Evolutionary conservation across 768 basidiomycete species (phyloP).

Genomic region (Phylloporus sp.): DNA sequence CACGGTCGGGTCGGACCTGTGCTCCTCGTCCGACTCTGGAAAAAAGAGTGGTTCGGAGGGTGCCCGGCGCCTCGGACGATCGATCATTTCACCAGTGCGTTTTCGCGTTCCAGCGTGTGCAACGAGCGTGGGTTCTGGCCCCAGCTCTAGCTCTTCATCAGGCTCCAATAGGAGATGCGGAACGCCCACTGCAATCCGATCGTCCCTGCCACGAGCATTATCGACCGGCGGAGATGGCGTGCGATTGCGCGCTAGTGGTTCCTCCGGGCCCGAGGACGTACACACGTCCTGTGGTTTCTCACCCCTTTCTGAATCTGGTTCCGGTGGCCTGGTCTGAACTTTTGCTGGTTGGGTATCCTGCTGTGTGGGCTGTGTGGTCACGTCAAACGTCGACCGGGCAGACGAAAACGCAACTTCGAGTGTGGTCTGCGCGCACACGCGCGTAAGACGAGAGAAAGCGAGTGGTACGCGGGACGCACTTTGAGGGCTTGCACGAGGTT

Average conservation of each 20-base stretch:
- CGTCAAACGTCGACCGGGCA: conserved; percentile 66
- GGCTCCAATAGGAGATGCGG: conserved; percentile 8
- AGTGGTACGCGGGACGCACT: conserved; percentile 35
- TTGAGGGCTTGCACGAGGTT: conserved; percentile 76
- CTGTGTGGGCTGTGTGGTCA: conserved; percentile 29
- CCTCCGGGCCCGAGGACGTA: background rate
- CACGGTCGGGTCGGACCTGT: background rate
- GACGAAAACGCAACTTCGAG: conserved; percentile 67
- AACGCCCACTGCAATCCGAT: conserved; percentile 5
- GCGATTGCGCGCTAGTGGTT: background rate
- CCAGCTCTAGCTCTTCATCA: conserved; percentile 2
- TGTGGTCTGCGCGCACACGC: conserved; percentile 40
- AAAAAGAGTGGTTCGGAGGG: conserved; percentile 25
- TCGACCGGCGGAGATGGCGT: background rate
- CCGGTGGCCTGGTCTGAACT: background rate
- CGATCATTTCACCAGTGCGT: background rate
- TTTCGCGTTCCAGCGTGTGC: background rate
- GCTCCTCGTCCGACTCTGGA: conserved; percentile 21
- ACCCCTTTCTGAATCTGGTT: background rate
- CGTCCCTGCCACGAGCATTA: background rate
- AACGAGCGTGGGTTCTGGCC: conserved; percentile 19
- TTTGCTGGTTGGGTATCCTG: conserved; percentile 1
- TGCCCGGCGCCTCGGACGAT: conserved; percentile 8
- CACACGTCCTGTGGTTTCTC: conserved; percentile 1
- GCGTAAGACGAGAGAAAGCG: background rate